A percentile compares a stretch with the other conserved stretches of the same genome.
These are phyloP conservation scores for Candida awuae DNA, from an alignment of 805 yeast species.

Conservation along the genomic window DNA sequence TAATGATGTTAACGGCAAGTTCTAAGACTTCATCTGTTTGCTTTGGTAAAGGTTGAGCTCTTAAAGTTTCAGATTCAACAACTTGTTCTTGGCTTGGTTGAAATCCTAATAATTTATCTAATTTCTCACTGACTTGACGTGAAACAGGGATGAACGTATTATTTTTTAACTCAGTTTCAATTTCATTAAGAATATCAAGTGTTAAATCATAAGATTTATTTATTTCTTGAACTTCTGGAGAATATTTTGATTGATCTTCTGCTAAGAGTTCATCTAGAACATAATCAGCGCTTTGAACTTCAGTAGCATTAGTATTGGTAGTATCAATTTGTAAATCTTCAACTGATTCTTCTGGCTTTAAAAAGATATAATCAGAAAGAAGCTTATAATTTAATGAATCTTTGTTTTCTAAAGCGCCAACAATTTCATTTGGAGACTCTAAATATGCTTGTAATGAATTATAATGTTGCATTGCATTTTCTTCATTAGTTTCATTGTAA, in stretches of 20 bases:
- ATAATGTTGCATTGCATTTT: slow-evolving; percentile 14
- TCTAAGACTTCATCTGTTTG: slow-evolving; percentile 63
- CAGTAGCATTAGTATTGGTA: neutral
- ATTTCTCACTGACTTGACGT: slow-evolving; percentile 12
- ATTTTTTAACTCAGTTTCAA: slow-evolving; percentile 22
- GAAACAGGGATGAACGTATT: slow-evolving; percentile 19
- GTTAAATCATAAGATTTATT: slow-evolving; percentile 26
- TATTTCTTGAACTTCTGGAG: slow-evolving; percentile 18
- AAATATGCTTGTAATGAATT: slow-evolving; percentile 16
- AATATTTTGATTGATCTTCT: slow-evolving; percentile 21
- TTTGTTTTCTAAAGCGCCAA: slow-evolving; percentile 18
- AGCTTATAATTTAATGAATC: slow-evolving; percentile 19
- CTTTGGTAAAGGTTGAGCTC: slow-evolving; percentile 49
- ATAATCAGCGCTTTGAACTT: slow-evolving; percentile 1
- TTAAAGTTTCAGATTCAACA: slow-evolving; percentile 43
- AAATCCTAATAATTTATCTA: slow-evolving; percentile 28
- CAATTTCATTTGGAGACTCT: slow-evolving; percentile 16
- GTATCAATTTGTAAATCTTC: neutral
- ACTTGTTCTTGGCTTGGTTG: slow-evolving; percentile 61
- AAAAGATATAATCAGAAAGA: slow-evolving; percentile 11
- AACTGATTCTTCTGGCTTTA: slow-evolving; percentile 2
- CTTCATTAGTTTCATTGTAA: slow-evolving; percentile 11
- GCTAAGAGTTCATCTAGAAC: slow-evolving; percentile 11
- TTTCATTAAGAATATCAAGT: slow-evolving; percentile 23
- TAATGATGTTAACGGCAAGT: slow-evolving; percentile 75